Evolutionary conservation across 176 grass and related monocot species (phyloP), one percentile per base, ranked within the genome.

Genomic region (Lolium rigidum): DNA sequence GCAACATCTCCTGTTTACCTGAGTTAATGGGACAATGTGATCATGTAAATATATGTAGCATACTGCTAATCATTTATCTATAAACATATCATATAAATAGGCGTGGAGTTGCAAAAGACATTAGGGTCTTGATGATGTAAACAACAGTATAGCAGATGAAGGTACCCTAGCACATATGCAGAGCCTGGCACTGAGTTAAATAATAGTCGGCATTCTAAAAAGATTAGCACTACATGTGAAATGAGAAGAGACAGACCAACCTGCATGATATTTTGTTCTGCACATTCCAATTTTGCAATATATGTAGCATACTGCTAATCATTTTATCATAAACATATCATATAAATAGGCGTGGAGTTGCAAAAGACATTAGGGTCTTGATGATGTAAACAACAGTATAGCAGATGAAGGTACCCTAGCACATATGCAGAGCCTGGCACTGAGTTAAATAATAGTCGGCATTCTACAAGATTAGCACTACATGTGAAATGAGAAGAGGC

Each of bases 1-100:
- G 79, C 87, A 90, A 77, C 24, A 92, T 86, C 79, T 89, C 90
- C 86, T 95, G 90, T 66, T 91, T 84, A 35, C 90, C 96, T 95
- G 81, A 70, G 64, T 70, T 48, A 87, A 85, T 61, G 44, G 57
- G 50, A 82, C 64, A 84, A 70, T 7, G 35, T 48, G 54, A 80
- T 64, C 54, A 83, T 39, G 39, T 35, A 74, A 82, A 47, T 59
- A 41, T 59, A 28, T 60, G 46, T 51, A 77, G 44, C 58, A 78
- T 28, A 86, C n/a, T 86, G 17, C 55, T 38, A 58, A 83, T 57
- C 7, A 17, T 68, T 73, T 47, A 47, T 10, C 46, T 43, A 47
- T 31, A 55, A 11, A 43, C 41, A 43, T 43, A 43, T 43, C 41
- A 43, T 43, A 7, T 43, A 43, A 43, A 43, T 43, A 43, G 41